A percentile compares a stretch with the other conserved stretches of the same genome.
Conservation (phyloP, 441 rosid species). For the Mallotus repandus region DNA sequence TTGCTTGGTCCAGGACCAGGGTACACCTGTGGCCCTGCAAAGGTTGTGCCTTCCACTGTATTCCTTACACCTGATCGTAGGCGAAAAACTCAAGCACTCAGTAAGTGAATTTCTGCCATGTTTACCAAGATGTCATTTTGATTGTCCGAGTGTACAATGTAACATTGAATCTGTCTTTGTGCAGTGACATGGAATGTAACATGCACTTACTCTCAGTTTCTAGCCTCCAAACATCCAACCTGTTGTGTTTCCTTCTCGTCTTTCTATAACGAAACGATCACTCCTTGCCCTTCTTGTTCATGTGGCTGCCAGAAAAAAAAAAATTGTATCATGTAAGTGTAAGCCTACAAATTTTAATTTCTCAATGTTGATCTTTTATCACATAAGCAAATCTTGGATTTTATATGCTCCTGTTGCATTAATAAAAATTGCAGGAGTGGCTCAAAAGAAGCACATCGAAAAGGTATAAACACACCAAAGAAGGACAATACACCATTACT, state of each 20-base stretch:
- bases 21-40: conserved; percentile 94
- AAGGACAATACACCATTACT: conserved; percentile 67
- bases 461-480: conserved; percentile 57
- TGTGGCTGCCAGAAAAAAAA: conserved; percentile 72
- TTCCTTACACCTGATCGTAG: conserved; percentile 68
- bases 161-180: conserved; percentile 15
- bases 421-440: conserved; percentile 55
- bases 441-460: conserved; percentile 50
- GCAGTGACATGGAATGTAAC: conserved; percentile 97
- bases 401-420: conserved; percentile 3
- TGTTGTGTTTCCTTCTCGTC: conserved; percentile 92
- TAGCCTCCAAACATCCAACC: conserved; percentile 74
- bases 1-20: conserved; percentile 88
- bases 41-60: conserved; percentile 63
- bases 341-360: conserved; percentile 28
- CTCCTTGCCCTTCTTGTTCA: conserved; percentile 83
- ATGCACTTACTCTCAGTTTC: conserved; percentile 91
- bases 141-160: background rate
- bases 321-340: conserved; percentile 73
- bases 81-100: conserved; percentile 78
- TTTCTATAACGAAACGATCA: conserved; percentile 91
- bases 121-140: background rate
- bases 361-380: background rate
- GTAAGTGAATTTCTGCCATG: conserved; percentile 35
- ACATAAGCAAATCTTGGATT: background rate